Base-by-base conservation (phyloP, 495 filamentous ascomycete genomes). In the Elaphomyces granulatus region DNA sequence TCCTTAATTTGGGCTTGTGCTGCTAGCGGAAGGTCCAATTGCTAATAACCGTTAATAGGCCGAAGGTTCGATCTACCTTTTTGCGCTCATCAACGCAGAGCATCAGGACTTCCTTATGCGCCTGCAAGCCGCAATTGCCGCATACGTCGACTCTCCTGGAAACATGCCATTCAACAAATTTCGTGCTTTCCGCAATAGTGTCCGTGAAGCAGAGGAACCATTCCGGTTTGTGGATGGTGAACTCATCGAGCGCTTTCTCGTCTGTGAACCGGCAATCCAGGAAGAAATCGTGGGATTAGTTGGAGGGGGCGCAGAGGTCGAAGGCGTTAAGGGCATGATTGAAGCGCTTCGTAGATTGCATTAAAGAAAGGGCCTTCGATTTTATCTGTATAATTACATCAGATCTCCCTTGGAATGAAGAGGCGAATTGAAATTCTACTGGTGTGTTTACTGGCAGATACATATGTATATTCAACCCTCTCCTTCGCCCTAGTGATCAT, bases 161-260 rank as follows among this genome's bases (percentile, higher is more conserved):
- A 55, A 70, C 20, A 68, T 95, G 9, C 66, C 79, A 0, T 94
- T 92, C 57, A 72, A 72, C 36, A 64, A 63, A 3, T 99, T 81
- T 57, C 74, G 90, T 15, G 81, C 80, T 0, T 93, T 88, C 59
- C 71, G 74, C 34, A 86, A 73, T 16, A 61, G 68, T 21, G 77
- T 80, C 17, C 64, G 81, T 30, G 77, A 79, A 37, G 72, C 72
- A 0, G 76, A 81, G 3, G 83, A 81, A 41, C 90, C 92, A 1
- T 80, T 74, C 45, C 70, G 90, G 6, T 94, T 96, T 51, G 75
- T 96, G 32, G 90, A 99, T 51, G 90, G 87, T 0, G 90, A 96
- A 52, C 60, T 96, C 37, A 66, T 99, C 18, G 87, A 94, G 58
- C 54, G 71, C 32, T 99, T 95, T 56, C 55, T 96, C 41, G 78